Evolutionary conservation across 305 asterid species (phyloP).

Genomic region (Vinca major): DNA sequence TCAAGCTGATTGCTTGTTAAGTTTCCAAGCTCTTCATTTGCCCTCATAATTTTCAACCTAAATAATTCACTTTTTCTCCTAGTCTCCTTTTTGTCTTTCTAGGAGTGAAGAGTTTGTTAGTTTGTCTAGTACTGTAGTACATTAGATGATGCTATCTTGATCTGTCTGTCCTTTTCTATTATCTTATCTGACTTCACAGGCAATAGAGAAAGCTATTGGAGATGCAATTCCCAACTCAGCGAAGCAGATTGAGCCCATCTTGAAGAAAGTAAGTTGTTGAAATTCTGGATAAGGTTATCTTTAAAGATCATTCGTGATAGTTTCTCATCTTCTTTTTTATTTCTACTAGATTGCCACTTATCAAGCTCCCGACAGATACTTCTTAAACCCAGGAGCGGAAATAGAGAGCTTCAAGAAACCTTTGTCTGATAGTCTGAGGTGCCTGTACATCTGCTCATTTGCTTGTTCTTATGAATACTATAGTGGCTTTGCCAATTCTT

Average conservation of each 20-base stretch:
- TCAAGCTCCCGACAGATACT: conserved; percentile 80
- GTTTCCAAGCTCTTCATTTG: neutral
- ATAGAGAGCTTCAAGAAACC: conserved; percentile 48
- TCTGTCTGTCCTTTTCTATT: conserved; percentile 11
- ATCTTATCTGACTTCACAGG: conserved; percentile 35
- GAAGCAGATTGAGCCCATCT: conserved; percentile 67
- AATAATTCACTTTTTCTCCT: neutral
- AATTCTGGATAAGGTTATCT: conserved; percentile 14
- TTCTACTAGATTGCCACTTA: conserved; percentile 57
- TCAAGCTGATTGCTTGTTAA: neutral
- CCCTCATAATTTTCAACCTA: neutral
- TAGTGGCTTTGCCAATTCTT: neutral
- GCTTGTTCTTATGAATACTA: neutral
- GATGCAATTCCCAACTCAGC: conserved; percentile 61
- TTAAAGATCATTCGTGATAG: conserved; percentile 3
- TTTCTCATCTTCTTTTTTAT: conserved; percentile 15
- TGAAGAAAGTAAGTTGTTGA: conserved; percentile 62
- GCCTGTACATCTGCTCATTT: conserved; percentile 8
- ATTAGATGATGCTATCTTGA: conserved; percentile 11
- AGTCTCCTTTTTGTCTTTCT: neutral
- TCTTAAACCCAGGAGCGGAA: conserved; percentile 63
- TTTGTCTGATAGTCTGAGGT: conserved; percentile 69
- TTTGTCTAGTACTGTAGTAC: conserved; percentile 5
- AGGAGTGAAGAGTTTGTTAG: neutral
- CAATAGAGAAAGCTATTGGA: conserved; percentile 86